Evolutionary conservation across 139 green algal species (phyloP).

Genomic region (Chlamydomonas schloesseri): DNA sequence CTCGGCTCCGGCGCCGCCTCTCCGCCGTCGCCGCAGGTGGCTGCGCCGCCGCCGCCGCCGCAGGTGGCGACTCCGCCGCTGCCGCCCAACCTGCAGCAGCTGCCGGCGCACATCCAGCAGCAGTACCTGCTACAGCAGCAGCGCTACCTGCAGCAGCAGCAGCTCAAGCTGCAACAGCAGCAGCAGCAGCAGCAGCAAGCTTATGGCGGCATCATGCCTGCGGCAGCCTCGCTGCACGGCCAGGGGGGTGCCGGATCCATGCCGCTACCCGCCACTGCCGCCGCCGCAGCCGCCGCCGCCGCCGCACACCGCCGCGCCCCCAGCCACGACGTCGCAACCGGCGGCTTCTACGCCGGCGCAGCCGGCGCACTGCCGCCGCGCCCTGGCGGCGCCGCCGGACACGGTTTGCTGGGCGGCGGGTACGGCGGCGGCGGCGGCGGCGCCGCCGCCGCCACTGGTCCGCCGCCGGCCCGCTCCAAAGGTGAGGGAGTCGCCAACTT

Average conservation of each 20-base stretch:
- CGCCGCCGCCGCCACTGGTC: not conserved
- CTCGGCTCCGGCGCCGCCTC: not conserved
- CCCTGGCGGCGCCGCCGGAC: not conserved
- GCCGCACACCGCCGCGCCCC: not conserved
- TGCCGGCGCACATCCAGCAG: not conserved
- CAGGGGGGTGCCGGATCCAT: not conserved
- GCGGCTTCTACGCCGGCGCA: not conserved
- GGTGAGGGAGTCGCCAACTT: slow-evolving; percentile 49
- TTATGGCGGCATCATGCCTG: too few species aligned
- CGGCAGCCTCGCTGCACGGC: not conserved
- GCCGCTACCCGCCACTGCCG: too few species aligned
- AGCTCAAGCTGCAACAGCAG: not conserved
- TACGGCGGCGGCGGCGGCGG: not conserved
- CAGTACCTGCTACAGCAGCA: not conserved
- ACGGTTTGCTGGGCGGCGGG: not conserved
- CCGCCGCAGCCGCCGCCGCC: too few species aligned
- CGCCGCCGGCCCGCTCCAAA: slow-evolving; percentile 12
- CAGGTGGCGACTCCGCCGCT: not conserved
- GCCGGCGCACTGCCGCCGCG: not conserved
- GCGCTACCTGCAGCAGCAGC: slow-evolving; percentile 28
- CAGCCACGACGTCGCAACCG: slow-evolving; percentile 24
- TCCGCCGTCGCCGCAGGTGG: not conserved
- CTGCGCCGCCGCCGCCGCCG: not conserved
- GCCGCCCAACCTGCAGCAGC: not conserved
- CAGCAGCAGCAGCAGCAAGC: slow-evolving; percentile 22